A percentile compares a stretch with the other conserved stretches of the same genome.
phyloP scores from a whole-genome alignment of 257 asterid genomes.

The Solanum etuberosum region DNA sequence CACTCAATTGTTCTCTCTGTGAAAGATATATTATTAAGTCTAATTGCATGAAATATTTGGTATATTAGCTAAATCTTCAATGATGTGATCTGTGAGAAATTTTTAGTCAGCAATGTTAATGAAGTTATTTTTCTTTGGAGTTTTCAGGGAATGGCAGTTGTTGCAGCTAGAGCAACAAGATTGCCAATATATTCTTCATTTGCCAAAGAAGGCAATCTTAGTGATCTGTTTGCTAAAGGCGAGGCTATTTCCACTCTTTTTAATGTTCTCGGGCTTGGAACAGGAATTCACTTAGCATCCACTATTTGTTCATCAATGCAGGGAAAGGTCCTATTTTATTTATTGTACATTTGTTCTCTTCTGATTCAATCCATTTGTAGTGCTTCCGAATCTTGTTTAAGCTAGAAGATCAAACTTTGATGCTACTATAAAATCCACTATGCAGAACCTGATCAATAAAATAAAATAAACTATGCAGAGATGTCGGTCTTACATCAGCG shows the following conservation, averaged over 20 bases:
- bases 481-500: not conserved
- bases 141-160: constrained; percentile 93
- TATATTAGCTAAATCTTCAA: not conserved
- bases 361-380: not conserved
- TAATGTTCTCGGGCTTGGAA: constrained; percentile 84
- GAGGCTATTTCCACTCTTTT: constrained; percentile 94
- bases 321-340: constrained; percentile 67
- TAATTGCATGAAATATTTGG: not conserved
- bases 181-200: constrained; percentile 92
- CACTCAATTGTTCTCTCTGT: not conserved
- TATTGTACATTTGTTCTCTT: not conserved
- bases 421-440: not conserved
- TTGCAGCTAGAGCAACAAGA: constrained; percentile 99
- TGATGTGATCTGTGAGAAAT: not conserved
- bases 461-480: not conserved
- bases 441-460: not conserved
- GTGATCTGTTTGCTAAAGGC: constrained; percentile 97
- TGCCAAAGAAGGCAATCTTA: constrained; percentile 98
- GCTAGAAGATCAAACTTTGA: not conserved
- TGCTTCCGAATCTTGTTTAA: not conserved
- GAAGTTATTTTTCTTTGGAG: constrained; percentile 11
- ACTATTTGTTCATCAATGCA: constrained; percentile 74
- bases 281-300: constrained; percentile 89
- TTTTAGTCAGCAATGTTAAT: not conserved
- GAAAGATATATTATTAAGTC: not conserved